phyloP scores from a whole-genome alignment of 2,329 filamentous ascomycete species.

The Lasiodiplodia gonubiensis region DNA sequence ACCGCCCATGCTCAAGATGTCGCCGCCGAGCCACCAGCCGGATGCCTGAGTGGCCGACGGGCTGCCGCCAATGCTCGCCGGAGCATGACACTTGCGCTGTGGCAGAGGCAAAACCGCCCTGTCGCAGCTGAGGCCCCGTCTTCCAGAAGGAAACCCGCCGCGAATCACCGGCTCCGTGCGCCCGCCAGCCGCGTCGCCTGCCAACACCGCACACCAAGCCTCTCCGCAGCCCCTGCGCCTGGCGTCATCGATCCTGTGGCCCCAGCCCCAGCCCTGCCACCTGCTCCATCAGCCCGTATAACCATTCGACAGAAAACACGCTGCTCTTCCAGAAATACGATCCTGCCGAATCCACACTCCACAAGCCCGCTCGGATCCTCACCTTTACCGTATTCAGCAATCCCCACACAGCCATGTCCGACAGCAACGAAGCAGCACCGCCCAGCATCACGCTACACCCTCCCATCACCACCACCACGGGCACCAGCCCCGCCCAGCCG shows the following conservation, averaged over 20 bases:
- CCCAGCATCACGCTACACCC: constrained; percentile 27
- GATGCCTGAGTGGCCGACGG: not conserved
- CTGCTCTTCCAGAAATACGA: not conserved
- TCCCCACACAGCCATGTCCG: not conserved
- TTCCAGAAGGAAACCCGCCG: not conserved
- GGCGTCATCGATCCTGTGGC: not conserved
- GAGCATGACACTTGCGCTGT: not conserved
- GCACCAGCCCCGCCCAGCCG: constrained; percentile 1
- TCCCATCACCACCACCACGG: constrained; percentile 19
- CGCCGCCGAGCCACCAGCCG: constrained; percentile 9
- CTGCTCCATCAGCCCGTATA: not conserved
- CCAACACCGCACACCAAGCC: not conserved
- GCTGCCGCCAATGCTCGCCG: not conserved
- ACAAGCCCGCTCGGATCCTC: not conserved
- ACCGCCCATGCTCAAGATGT: not conserved
- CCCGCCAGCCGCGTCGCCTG: not conserved
- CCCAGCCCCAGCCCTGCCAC: not conserved
- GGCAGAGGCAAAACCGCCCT: not conserved
- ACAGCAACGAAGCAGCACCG: not conserved
- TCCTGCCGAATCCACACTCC: not conserved
- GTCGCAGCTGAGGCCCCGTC: not conserved
- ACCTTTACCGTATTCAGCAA: not conserved
- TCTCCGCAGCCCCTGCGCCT: not conserved
- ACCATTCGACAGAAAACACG: not conserved
- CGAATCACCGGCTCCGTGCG: not conserved